These are phyloP conservation scores for Closterium sp. DNA, from an alignment of 139 green algal species.

Conservation along the genomic window DNA sequence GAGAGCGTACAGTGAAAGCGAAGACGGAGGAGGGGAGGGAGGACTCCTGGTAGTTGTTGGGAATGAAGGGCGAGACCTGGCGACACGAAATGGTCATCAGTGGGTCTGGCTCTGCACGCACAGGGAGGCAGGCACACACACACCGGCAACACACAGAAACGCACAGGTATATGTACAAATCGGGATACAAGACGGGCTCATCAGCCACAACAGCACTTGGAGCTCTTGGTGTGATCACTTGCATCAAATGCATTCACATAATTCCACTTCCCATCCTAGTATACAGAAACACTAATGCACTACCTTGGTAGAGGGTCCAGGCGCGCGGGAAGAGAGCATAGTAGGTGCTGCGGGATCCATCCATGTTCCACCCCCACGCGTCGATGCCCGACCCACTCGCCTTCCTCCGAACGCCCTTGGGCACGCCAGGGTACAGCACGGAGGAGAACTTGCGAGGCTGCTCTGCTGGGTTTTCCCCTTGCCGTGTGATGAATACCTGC, in stretches of 20 bases:
- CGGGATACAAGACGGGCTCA: too few species aligned
- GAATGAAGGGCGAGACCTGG: constrained; percentile 51
- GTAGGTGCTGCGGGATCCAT: constrained; percentile 37
- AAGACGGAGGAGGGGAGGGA: constrained; percentile 40
- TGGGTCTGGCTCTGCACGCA: constrained; percentile 38
- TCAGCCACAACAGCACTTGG: too few species aligned
- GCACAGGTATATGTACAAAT: too few species aligned
- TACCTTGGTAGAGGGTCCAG: constrained; percentile 53
- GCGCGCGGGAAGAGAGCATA: constrained; percentile 47
- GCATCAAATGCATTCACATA: too few species aligned
- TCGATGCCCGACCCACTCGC: constrained; percentile 28
- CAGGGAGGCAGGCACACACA: too few species aligned
- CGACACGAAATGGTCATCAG: constrained; percentile 41
- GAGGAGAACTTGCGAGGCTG: constrained; percentile 16
- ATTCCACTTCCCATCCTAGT: too few species aligned
- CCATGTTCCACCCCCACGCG: constrained; percentile 41
- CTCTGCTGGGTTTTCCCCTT: not conserved
- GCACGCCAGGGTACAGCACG: constrained; percentile 34
- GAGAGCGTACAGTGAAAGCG: constrained; percentile 14
- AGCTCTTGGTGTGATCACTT: too few species aligned
- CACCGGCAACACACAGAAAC: too few species aligned
- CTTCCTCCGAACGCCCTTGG: constrained; percentile 15
- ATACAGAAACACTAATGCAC: too few species aligned
- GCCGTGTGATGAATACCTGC: too few species aligned
- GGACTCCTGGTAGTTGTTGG: constrained; percentile 55